These are phyloP conservation scores for Chrysanthemum lavandulifolium DNA, from an alignment of 129 eudicot species.

Conservation along the genomic window DNA sequence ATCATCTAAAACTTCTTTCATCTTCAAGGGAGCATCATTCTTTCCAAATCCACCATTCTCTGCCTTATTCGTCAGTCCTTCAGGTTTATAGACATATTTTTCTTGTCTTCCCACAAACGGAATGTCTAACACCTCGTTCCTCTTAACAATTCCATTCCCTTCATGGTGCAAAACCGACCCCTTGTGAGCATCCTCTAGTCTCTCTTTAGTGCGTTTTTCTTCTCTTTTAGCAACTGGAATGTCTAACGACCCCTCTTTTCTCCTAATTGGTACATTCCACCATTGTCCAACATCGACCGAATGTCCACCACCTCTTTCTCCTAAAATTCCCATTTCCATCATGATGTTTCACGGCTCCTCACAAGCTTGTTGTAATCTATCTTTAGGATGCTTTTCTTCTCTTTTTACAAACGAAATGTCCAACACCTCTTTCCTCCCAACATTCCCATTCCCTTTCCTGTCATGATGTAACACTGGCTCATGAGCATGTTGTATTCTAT, in stretches of 20 bases:
- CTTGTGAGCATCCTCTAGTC: too few species aligned
- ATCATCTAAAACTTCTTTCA: constrained; percentile 28
- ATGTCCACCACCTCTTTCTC: constrained; percentile 30
- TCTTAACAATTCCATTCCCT: constrained; percentile 13
- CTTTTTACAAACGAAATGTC: constrained; percentile 19
- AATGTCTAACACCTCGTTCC: constrained; percentile 2
- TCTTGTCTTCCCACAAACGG: constrained; percentile 29
- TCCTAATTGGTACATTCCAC: neutral
- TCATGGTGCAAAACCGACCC: neutral
- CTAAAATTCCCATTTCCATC: constrained; percentile 25
- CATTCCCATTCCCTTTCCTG: constrained; percentile 13
- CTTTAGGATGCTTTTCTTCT: constrained; percentile 41
- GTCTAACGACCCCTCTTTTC: constrained; percentile 19
- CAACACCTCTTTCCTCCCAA: constrained; percentile 29
- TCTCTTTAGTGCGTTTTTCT: neutral
- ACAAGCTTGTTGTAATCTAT: constrained; percentile 31
- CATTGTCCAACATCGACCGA: constrained; percentile 15
- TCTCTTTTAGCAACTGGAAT: constrained; percentile 17
- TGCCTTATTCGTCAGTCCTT: neutral
- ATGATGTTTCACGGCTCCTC: constrained; percentile 19
- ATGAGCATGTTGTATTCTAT: constrained; percentile 32
- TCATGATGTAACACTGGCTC: constrained; percentile 16
- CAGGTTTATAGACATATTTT: constrained; percentile 17
- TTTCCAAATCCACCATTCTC: constrained; percentile 27
- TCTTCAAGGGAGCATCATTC: constrained; percentile 18